These are phyloP conservation scores for Cladosporium sphaerospermum DNA, from an alignment of 2,329 filamentous ascomycete genomes.

Conservation along the genomic window DNA sequence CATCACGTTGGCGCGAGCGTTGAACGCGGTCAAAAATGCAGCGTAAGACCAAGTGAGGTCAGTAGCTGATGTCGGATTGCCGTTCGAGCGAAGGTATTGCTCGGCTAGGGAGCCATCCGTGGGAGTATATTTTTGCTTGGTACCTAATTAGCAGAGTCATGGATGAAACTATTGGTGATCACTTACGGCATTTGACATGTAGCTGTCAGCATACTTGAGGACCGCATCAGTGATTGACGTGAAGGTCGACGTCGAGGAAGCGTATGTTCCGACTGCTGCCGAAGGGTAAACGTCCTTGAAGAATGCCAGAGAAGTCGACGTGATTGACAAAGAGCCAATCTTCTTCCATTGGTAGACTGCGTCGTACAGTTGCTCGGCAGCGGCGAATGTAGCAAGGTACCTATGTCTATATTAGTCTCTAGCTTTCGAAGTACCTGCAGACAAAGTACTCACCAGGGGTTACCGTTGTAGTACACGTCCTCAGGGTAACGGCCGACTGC, in stretches of 20 bases:
- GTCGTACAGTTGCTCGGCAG: constrained; percentile 74
- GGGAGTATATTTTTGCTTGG: constrained; percentile 42
- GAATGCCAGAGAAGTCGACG: constrained; percentile 60
- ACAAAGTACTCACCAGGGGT: constrained; percentile 56
- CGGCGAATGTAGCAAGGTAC: constrained; percentile 66
- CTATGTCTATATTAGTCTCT: constrained; percentile 1
- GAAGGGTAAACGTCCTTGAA: constrained; percentile 60
- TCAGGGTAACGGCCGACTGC: constrained; percentile 39
- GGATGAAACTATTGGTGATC: background rate
- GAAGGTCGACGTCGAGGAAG: constrained; percentile 36
- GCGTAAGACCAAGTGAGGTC: constrained; percentile 72
- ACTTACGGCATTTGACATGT: constrained; percentile 34
- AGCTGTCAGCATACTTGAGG: constrained; percentile 56
- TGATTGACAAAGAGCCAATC: constrained; percentile 58
- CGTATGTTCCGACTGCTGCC: constrained; percentile 57
- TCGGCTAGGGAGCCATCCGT: constrained; percentile 60
- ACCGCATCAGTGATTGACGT: constrained; percentile 52
- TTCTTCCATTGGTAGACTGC: constrained; percentile 66
- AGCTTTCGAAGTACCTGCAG: background rate
- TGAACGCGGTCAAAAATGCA: constrained; percentile 58
- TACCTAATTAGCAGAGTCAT: background rate
- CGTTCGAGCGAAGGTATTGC: constrained; percentile 52
- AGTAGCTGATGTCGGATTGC: constrained; percentile 53
- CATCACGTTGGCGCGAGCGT: constrained; percentile 50
- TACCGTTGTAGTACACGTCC: constrained; percentile 69